These are phyloP conservation scores for Dendrocalamus latiflorus DNA, from an alignment of 202 grass and related monocot species.

Conservation along the genomic window DNA sequence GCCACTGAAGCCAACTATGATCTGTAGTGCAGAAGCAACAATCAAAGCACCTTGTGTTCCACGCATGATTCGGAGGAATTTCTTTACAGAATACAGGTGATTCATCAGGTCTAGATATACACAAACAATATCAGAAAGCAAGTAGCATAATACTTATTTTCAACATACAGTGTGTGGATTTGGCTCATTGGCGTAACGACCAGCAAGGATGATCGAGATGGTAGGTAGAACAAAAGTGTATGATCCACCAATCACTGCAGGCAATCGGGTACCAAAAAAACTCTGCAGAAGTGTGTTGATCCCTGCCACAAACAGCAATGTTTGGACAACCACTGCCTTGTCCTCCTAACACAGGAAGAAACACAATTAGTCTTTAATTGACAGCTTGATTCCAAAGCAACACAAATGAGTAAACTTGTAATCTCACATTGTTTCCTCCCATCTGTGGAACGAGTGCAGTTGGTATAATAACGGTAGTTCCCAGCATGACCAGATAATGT, in stretches of 20 bases:
- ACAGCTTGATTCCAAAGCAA: not conserved
- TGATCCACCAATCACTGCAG: constrained; percentile 86
- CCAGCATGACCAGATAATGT: constrained; percentile 95
- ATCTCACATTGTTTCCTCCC: constrained; percentile 95
- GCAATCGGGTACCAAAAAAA: constrained; percentile 85
- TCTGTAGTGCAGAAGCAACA: constrained; percentile 90
- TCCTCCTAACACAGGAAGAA: constrained; percentile 60
- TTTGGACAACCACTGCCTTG: constrained; percentile 91
- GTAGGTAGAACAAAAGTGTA: constrained; percentile 95
- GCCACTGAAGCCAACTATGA: constrained; percentile 95
- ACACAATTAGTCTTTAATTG: not conserved
- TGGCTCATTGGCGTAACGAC: constrained; percentile 71
- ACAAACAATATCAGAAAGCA: constrained; percentile 12
- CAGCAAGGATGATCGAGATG: constrained; percentile 89
- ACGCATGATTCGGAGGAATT: constrained; percentile 88
- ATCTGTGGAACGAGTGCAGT: constrained; percentile 98
- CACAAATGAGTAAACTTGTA: not conserved
- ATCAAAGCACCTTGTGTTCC: constrained; percentile 98
- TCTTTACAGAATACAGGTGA: constrained; percentile 42
- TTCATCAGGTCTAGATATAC: constrained; percentile 25
- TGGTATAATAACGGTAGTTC: constrained; percentile 95
- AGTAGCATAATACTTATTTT: not conserved
- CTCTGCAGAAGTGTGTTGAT: constrained; percentile 95
- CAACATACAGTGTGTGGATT: constrained; percentile 65
- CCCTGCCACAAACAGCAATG: constrained; percentile 83